Conservation (phyloP, 2,329 filamentous ascomycete genomes). For the Fusarium sarcochroum region DNA sequence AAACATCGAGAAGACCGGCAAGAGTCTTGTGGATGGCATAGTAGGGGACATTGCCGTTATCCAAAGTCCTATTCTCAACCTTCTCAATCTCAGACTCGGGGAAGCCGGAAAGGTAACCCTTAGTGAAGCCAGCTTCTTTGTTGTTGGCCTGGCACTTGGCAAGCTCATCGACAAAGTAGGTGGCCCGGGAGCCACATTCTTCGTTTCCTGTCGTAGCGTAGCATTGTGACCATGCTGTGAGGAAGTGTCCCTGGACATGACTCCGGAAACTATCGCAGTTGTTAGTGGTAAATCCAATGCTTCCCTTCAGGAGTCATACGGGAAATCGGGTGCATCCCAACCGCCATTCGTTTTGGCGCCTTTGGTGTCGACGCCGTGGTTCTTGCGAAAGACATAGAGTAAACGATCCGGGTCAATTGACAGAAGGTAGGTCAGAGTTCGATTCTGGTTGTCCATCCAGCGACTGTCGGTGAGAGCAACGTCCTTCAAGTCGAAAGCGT, state of each 20-base stretch:
- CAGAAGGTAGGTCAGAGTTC: conserved; percentile 32
- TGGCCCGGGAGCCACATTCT: conserved; percentile 61
- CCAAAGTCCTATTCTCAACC: conserved; percentile 60
- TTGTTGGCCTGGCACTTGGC: conserved; percentile 67
- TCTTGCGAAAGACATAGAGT: conserved; percentile 33
- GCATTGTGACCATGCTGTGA: conserved; percentile 65
- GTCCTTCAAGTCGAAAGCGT: conserved; percentile 22
- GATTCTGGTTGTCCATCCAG: conserved; percentile 40
- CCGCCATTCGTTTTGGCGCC: conserved; percentile 62
- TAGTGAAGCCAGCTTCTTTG: conserved; percentile 57
- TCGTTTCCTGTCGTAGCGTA: conserved; percentile 60
- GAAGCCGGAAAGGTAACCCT: conserved; percentile 66
- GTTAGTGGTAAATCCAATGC: too few relatives aligned
- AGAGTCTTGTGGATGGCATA: conserved; percentile 69
- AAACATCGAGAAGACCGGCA: conserved; percentile 65
- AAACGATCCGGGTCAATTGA: conserved; percentile 30
- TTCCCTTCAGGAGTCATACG: conserved; percentile 30
- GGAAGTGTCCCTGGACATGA: conserved; percentile 65
- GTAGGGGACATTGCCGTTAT: conserved; percentile 66
- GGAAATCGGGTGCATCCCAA: conserved; percentile 68
- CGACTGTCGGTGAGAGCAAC: conserved; percentile 35
- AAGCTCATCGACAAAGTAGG: conserved; percentile 61
- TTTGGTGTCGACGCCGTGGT: conserved; percentile 53
- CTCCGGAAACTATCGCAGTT: conserved; percentile 56
- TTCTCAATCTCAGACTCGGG: conserved; percentile 64